phyloP scores from a whole-genome alignment of 129 eudicot genomes.

The Glebionis coronaria region DNA sequence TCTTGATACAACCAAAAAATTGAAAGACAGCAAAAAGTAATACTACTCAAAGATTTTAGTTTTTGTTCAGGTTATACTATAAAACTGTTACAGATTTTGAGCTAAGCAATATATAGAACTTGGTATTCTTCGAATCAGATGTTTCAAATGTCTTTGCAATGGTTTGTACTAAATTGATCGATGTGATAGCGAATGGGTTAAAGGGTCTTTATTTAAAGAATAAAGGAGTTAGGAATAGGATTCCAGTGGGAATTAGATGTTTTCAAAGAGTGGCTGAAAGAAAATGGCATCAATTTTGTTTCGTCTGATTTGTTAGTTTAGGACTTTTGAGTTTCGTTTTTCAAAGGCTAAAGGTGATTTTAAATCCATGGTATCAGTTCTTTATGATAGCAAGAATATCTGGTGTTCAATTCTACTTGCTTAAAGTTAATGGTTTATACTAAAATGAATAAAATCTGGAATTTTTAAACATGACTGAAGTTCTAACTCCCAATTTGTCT shows the following conservation, averaged over 20 bases:
- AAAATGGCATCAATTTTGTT: conserved; percentile 20
- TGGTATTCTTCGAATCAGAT: conserved; percentile 2
- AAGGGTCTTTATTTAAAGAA: conserved; percentile 22
- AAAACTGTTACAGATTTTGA: not conserved
- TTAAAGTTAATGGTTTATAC: not conserved
- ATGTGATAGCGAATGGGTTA: conserved; percentile 2
- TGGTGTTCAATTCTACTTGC: not conserved
- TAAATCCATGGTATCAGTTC: conserved; percentile 21
- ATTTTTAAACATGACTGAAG: not conserved
- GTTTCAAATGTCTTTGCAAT: not conserved
- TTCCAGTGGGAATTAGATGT: conserved; percentile 31
- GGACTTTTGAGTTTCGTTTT: conserved; percentile 16
- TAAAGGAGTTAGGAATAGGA: conserved; percentile 40
- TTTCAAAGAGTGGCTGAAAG: conserved; percentile 23
- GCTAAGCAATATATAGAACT: not conserved
- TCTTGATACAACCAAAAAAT: conserved; percentile 7
- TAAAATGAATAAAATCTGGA: not conserved
- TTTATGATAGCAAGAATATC: not conserved
- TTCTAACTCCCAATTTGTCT: not conserved
- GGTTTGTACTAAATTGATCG: not conserved
- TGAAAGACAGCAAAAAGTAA: not conserved
- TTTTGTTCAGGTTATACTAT: not conserved
- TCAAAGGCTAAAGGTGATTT: conserved; percentile 23
- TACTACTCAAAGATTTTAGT: not conserved
- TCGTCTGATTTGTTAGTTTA: conserved; percentile 15